phyloP scores from a whole-genome alignment of 208 protist genomes.

The Phytomonas francai region DNA sequence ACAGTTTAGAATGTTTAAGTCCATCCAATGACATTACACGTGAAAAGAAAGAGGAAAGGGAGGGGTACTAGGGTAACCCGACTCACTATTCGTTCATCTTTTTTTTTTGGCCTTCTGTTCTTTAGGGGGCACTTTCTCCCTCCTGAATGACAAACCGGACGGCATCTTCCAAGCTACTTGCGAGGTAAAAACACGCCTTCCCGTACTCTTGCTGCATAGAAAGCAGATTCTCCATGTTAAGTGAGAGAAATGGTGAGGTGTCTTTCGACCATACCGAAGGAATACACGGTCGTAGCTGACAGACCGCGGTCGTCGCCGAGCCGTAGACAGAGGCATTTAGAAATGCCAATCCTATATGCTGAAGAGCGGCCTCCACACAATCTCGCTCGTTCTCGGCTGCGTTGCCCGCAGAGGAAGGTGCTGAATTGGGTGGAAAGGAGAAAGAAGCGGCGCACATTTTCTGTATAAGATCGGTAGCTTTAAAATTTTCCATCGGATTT shows the following conservation, averaged over 20 bases:
- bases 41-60: neutral
- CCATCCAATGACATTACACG: neutral
- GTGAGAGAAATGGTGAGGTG: constrained; percentile 3
- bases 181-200: constrained; percentile 25
- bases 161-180: constrained; percentile 18
- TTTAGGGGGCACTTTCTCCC: neutral
- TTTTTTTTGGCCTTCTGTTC: neutral
- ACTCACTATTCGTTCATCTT: neutral
- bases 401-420: constrained; percentile 7
- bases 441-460: neutral
- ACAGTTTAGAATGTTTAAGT: neutral
- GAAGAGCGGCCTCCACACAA: constrained; percentile 16
- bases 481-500: neutral
- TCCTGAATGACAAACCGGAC: constrained; percentile 2
- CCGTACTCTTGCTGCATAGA: constrained; percentile 52
- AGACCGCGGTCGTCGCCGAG: constrained; percentile 36
- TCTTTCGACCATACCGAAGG: neutral
- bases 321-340: constrained; percentile 77
- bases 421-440: neutral
- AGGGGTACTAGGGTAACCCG: neutral
- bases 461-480: neutral
- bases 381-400: constrained; percentile 24
- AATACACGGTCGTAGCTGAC: constrained; percentile 28
- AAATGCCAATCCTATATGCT: constrained; percentile 46
- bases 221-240: constrained; percentile 21